A percentile compares a stretch with the other conserved stretches of the same genome.
phyloP scores from a whole-genome alignment of 495 filamentous ascomycete genomes.

The Neurospora sp. region DNA sequence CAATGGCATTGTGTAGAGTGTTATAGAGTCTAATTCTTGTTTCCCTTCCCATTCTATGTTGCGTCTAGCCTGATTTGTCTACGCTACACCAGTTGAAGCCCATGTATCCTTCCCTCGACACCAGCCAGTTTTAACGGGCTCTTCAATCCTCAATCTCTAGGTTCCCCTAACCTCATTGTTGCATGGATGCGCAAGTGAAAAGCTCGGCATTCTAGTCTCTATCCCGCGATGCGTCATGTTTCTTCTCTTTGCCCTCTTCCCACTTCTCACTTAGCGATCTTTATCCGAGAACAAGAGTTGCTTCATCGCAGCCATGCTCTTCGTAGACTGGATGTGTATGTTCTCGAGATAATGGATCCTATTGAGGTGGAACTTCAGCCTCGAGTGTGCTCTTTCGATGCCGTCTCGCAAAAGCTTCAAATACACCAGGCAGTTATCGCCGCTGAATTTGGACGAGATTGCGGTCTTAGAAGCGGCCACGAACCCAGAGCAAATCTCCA shows the following conservation, averaged over 20 bases:
- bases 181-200: too few species aligned
- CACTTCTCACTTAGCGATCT: not conserved
- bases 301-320: not conserved
- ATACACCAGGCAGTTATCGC: not conserved
- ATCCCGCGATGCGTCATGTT: not conserved
- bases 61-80: not conserved
- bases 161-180: not conserved
- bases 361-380: not conserved
- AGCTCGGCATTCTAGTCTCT: not conserved
- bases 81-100: not conserved
- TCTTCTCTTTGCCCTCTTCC: too few species aligned
- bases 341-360: not conserved
- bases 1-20: not conserved
- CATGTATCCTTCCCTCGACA: not conserved
- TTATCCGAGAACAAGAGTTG: not conserved
- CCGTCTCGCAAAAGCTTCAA: not conserved
- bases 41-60: too few species aligned
- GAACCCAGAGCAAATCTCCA: not conserved
- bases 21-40: not conserved
- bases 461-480: not conserved
- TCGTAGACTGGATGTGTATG: not conserved
- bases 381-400: not conserved
- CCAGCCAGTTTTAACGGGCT: not conserved
- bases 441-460: not conserved
- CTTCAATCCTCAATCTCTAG: too few species aligned